phyloP scores from a whole-genome alignment of 495 filamentous ascomycete genomes.

The Aspergillus cristatus region DNA sequence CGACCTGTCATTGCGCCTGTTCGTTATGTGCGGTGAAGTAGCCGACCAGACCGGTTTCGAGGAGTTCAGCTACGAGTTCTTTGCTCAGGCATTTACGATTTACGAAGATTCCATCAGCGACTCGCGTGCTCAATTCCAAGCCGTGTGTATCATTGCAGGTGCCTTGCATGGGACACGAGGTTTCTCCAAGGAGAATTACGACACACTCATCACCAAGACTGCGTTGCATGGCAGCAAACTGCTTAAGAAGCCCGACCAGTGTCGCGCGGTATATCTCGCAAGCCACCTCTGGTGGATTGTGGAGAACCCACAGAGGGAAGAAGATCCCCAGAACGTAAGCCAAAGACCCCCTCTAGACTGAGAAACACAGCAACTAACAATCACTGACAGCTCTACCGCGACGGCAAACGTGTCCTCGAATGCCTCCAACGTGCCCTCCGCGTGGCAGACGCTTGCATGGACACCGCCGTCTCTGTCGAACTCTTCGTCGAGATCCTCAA shows the following conservation, averaged over 20 bases:
- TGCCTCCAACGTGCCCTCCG: conserved; percentile 92
- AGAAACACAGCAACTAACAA: conserved; percentile 1
- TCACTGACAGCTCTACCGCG: conserved; percentile 69
- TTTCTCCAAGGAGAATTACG: conserved; percentile 94
- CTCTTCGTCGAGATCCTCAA: conserved; percentile 97
- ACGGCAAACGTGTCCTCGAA: conserved; percentile 93
- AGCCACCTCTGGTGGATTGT: conserved; percentile 97
- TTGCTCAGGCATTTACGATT: conserved; percentile 95
- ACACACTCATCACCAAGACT: conserved; percentile 95
- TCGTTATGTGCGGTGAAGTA: conserved; percentile 83
- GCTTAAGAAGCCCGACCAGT: conserved; percentile 96
- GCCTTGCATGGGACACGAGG: conserved; percentile 77
- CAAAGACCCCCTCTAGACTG: neutral
- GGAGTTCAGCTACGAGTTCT: conserved; percentile 96
- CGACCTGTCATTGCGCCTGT: conserved; percentile 80
- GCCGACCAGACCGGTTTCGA: conserved; percentile 89
- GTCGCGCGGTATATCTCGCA: conserved; percentile 88
- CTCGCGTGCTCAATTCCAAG: conserved; percentile 93
- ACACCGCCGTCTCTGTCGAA: conserved; percentile 95
- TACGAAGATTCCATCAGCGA: conserved; percentile 96
- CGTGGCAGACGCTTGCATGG: conserved; percentile 98
- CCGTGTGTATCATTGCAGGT: conserved; percentile 87
- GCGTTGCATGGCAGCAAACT: conserved; percentile 95
- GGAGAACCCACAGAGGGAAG: conserved; percentile 78
- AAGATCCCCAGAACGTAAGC: conserved; percentile 73